Evolutionary conservation across 2,329 filamentous ascomycete species (phyloP), one percentile per base, ranked within the genome.

Genomic region (Ceratocystis alfenasii): DNA sequence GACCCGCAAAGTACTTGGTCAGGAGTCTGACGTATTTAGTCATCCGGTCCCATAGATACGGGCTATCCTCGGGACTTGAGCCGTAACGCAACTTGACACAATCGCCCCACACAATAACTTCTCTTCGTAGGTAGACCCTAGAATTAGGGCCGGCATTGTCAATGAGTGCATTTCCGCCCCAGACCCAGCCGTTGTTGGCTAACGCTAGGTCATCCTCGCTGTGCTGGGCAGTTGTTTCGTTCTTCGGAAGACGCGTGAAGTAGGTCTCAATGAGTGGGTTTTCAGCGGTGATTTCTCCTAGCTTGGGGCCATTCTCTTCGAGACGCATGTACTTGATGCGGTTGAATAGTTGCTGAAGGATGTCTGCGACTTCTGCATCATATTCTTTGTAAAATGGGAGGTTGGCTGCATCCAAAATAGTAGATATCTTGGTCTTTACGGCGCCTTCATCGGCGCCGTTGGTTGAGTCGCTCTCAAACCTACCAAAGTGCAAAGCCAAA

Each of bases 181-280:
- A 99, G 7, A 99, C 92, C 94, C 94, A 99, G 55, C 94, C 94
- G 73, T 99, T 99, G 76, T 97, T 97, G 50, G 87, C 92, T 63
- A 99, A 78, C 1, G 90, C 89, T 59, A 95, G 80, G 55, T 91
- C 87, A 66, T 87, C 87, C 1, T 86, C 81, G 66, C 86, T 86
- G 72, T 95, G 87, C 72, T 89, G 86, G 68, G 85, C 81, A 0
- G 94, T 96, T 10, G 81, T 84, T 10, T 88, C 84, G 71, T 95
- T 96, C 36, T 82, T 74, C 1, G 92, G 89, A 50, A 99, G 79
- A 33, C 93, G 85, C 0, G 94, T 97, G 75, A 99, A 99, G 77
- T 99, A 99, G 0, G 88, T 82, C 78, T 99, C 94, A 69, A 96
- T 90, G 33, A 99, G 79, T 12, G 94, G 92, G 71, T 84, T 93